Evolutionary conservation across 495 filamentous ascomycete genomes (phyloP), one percentile per base, ranked within the genome.

Genomic region (Talaromyces ruber): DNA sequence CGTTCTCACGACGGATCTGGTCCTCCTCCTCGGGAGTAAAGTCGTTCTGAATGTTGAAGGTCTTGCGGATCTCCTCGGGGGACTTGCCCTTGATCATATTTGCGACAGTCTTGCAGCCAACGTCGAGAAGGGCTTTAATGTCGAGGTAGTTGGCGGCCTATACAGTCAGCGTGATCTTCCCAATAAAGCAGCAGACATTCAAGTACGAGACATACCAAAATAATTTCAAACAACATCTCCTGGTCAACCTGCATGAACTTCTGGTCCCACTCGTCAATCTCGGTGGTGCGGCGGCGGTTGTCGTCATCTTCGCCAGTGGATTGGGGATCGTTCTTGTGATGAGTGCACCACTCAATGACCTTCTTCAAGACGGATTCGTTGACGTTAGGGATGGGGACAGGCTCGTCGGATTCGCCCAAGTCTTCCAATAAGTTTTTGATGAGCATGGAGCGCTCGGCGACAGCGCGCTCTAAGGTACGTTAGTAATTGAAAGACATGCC

Each of bases 241-340:
- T 98, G 94, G 71, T 98, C 94, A 8, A 98, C 94, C 76, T 98
- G 94, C 94, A 98, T 98, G 73, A 97, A 98, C 73, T 98, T 98
- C 74, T 97, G 94, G 67, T 98, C 94, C 94, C 94, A 98, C 77
- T 98, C 94, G 45, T 97, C 94, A 68, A 98, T 98, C 58, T 98
- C 94, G 22, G 94, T 97, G 0, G 92, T 95, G 85, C 97, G 96
- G 82, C 97, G 97, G 64, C 95, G 90, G 39, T 83, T 89, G 70
- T 98, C 94, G 65, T 92, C 88, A 63, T 98, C 93, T 59, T 98
- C 94, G 58, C 93, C 90, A 59, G 84, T 79, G 45, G 84, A 80
- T 18, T 86, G 82, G 51, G 94, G 90, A 72, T 98, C 94, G 68
- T 83, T 84, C 72, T 88, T 88, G 84, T 98, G 94, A 70, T 98